Evolutionary conservation across 495 filamentous ascomycete genomes (phyloP).

Genomic region (Tuber brumale): DNA sequence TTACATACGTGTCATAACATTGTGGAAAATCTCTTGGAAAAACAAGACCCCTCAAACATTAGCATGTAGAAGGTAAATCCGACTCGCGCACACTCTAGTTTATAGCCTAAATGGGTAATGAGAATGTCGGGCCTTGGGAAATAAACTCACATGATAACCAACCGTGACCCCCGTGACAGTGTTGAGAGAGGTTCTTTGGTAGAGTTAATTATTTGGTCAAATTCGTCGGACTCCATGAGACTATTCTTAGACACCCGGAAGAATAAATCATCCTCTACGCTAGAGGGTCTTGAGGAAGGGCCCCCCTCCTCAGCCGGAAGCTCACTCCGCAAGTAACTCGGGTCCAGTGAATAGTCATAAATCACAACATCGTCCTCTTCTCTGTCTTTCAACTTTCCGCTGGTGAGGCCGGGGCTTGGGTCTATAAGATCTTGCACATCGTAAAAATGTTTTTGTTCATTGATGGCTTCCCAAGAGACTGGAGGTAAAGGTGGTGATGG

Average conservation of each 20-base stretch:
- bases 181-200: neutral
- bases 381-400: neutral
- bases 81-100: too few relatives aligned
- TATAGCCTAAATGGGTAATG: neutral
- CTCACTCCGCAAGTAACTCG: too few relatives aligned
- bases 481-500: too few relatives aligned
- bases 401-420: neutral
- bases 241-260: neutral
- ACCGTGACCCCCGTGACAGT: neutral
- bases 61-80: neutral
- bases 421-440: neutral
- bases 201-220: neutral
- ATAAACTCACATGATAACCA: neutral
- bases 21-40: neutral
- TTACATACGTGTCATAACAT: neutral
- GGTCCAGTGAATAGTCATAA: neutral
- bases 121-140: neutral
- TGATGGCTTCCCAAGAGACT: neutral
- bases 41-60: neutral
- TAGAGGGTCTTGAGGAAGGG: too few relatives aligned
- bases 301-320: too few relatives aligned
- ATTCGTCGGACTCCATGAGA: neutral
- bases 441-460: neutral
- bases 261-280: neutral
- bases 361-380: neutral